Evolutionary conservation across 306 rosid genomes (phyloP).

Genomic region (Parietaria judaica): DNA sequence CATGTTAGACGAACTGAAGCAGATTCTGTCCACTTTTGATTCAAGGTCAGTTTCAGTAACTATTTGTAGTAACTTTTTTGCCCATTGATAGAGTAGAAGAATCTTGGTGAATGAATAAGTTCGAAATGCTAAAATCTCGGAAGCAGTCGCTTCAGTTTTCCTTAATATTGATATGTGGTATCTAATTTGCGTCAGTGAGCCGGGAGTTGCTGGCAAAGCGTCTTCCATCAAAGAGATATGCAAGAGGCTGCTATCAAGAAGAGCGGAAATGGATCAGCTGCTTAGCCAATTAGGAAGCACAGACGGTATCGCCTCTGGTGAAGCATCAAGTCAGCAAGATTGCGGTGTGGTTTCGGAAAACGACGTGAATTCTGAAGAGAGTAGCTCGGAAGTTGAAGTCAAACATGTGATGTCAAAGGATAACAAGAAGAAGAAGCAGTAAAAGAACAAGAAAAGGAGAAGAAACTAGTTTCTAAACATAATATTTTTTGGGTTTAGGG

Average conservation of each 20-base stretch:
- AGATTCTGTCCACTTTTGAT: constrained; percentile 20
- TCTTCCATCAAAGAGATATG: constrained; percentile 4
- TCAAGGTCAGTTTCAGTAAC: constrained; percentile 16
- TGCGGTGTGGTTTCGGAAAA: too few species aligned
- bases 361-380: too few species aligned
- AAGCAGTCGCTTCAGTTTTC: not conserved
- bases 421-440: too few species aligned
- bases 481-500: too few species aligned
- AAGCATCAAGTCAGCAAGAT: too few species aligned
- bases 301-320: not conserved
- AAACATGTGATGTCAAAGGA: too few species aligned
- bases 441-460: too few species aligned
- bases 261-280: constrained; percentile 7
- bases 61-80: too few species aligned
- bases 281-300: not conserved
- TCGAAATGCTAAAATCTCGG: not conserved
- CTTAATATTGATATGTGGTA: not conserved
- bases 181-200: not conserved
- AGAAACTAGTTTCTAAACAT: too few species aligned
- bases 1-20: constrained; percentile 23
- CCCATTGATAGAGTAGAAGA: not conserved
- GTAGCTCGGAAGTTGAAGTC: too few species aligned
- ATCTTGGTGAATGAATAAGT: not conserved
- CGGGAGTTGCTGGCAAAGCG: too few species aligned
- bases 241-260: constrained; percentile 11